phyloP scores from a whole-genome alignment of 2,329 filamentous ascomycete genomes.

The Coniochaeta sp. region DNA sequence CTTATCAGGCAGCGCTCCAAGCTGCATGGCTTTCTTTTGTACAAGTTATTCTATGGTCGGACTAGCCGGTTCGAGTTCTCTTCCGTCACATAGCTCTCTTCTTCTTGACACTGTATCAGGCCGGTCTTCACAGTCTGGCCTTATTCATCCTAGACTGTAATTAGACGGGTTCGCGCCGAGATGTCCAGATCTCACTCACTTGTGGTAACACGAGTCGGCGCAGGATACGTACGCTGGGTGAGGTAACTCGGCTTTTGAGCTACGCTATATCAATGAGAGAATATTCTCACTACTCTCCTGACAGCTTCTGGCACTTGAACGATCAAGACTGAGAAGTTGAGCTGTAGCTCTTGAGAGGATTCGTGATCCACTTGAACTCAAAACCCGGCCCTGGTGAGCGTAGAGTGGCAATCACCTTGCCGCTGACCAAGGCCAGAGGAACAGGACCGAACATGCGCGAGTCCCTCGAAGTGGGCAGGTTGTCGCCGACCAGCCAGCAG shows the following conservation, averaged over 20 bases:
- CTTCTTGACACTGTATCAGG: neutral
- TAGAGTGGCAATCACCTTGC: conserved; percentile 64
- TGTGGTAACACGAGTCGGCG: neutral
- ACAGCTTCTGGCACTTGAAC: neutral
- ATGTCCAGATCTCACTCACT: neutral
- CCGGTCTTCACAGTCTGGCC: neutral
- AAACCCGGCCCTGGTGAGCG: conserved; percentile 33
- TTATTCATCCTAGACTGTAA: neutral
- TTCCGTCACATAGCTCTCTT: neutral
- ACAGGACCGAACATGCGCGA: conserved; percentile 81
- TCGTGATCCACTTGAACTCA: conserved; percentile 42
- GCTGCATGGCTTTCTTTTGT: neutral
- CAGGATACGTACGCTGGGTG: neutral
- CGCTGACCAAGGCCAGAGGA: conserved; percentile 74
- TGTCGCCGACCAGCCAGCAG: conserved; percentile 87
- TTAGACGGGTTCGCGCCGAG: neutral
- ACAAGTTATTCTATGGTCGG: neutral
- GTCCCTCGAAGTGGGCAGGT: conserved; percentile 75
- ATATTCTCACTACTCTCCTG: neutral
- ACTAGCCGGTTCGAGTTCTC: neutral
- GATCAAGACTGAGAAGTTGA: neutral
- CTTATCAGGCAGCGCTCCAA: neutral
- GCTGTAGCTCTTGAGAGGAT: conserved; percentile 14
- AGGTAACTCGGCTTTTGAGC: neutral
- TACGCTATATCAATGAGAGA: neutral